Percentiles rank a stretch among this genome's conserved stretches.
Evolutionary conservation across 1,284 basidiomycete genomes (phyloP).

Genomic region (Ganoderma resinaceum): DNA sequence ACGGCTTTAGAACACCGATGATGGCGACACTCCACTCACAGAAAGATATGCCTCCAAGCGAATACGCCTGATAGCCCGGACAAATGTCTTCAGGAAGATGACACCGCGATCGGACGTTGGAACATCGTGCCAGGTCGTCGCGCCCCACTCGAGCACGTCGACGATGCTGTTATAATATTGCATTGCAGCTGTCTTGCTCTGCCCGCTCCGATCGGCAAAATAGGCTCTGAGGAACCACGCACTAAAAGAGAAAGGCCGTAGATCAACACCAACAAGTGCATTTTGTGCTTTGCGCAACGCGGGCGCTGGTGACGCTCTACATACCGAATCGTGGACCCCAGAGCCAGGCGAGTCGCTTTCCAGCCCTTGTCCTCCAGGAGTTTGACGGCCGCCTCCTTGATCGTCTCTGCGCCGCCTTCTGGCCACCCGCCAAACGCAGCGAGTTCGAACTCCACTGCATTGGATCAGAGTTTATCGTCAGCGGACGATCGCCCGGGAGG

Average conservation of each 20-base stretch:
- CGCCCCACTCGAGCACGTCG: constrained; percentile 50
- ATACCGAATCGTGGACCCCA: constrained; percentile 48
- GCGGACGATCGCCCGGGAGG: background rate
- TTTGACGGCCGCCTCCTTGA: constrained; percentile 43
- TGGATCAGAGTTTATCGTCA: background rate
- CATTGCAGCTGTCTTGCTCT: constrained; percentile 20
- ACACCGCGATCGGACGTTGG: constrained; percentile 38
- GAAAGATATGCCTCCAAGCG: constrained; percentile 42
- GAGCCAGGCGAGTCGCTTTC: constrained; percentile 44
- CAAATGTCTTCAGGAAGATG: constrained; percentile 44
- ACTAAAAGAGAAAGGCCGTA: constrained; percentile 10
- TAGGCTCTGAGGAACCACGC: constrained; percentile 32
- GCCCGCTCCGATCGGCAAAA: constrained; percentile 19
- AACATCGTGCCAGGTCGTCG: constrained; percentile 45
- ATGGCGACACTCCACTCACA: constrained; percentile 33
- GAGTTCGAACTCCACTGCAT: constrained; percentile 42
- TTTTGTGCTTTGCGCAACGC: background rate
- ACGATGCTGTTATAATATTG: constrained; percentile 38
- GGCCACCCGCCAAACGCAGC: constrained; percentile 41
- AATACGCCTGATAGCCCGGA: constrained; percentile 41
- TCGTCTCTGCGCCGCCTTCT: constrained; percentile 37
- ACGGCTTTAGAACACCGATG: background rate
- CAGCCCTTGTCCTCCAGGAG: constrained; percentile 45
- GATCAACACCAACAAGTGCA: background rate
- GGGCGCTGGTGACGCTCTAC: constrained; percentile 8